Evolutionary conservation across 2,329 filamentous ascomycete genomes (phyloP), one percentile per base, ranked within the genome.

Genomic region (Aspergillus floridensis): DNA sequence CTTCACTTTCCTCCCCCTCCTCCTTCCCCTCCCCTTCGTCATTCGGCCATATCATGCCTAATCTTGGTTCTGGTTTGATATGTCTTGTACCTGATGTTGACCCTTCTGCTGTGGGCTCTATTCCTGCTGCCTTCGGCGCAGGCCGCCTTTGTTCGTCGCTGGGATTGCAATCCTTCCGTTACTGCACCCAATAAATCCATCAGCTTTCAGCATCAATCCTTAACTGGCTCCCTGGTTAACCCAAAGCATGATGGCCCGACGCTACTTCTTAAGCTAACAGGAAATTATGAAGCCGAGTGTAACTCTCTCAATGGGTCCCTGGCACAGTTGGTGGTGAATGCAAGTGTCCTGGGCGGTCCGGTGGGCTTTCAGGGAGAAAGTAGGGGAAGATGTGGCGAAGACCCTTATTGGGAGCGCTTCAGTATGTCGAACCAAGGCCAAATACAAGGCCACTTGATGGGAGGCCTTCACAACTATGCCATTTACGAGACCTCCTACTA

Each of bases 401-500:
- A 19, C 8, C 38, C 38, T 19, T 44, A 44, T 44, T 5, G 16
- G 16, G 3, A 44, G 12, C 14, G n/a, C 16, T 8, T 16, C 38
- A 44, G 7, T 19, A 16, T n/a, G 16, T 44, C 38, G 16, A 44
- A 19, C 5, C 38, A 44, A 44, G 38, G 38, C 3, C 14, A 44
- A 16, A 44, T 5, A 19, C 14, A 44, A 2, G 38, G 1, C 7
- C 38, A 44, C 16, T 3, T 44, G 38, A 16, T 2, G 4, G 38
- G 38, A n/a, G n/a, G 38, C 7, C 38, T 44, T 19, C 14, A 16
- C 14, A 7, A 16, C 8, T 52, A 63, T 26, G 50, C 61, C 14
- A 46, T 35, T 7, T 63, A 62, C 41, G 29, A 47, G 24, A 46
- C 41, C 1, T 57, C 55, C 16, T 63, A 58, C 22, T 31, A 48